A percentile compares a stretch with the other conserved stretches of the same genome.
These are phyloP conservation scores for Colletotrichum echinochloae DNA, from an alignment of 2,329 filamentous ascomycete species.

Conservation along the genomic window DNA sequence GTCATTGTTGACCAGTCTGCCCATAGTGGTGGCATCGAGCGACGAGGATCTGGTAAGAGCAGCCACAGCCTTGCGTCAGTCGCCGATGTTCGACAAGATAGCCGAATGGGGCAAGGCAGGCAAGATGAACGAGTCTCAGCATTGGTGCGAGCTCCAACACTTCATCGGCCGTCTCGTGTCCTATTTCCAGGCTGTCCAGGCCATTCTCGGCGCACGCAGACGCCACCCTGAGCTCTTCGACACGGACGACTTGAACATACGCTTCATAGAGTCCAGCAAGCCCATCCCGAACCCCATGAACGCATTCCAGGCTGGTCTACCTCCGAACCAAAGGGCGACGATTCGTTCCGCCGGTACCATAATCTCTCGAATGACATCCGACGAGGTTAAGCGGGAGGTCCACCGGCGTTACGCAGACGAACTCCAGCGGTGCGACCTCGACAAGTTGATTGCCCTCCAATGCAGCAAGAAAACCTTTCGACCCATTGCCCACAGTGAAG, in stretches of 20 bases:
- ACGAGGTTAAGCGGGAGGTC: neutral
- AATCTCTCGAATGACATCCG: constrained; percentile 42
- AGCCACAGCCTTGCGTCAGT: constrained; percentile 2
- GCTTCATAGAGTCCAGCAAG: constrained; percentile 44
- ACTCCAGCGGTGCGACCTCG: neutral
- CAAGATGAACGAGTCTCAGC: constrained; percentile 39
- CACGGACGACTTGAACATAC: constrained; percentile 43
- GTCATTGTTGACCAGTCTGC: neutral
- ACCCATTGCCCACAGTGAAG: constrained; percentile 41
- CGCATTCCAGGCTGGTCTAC: constrained; percentile 23
- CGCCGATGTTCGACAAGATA: neutral
- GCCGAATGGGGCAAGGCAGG: constrained; percentile 1
- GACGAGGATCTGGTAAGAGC: constrained; percentile 1
- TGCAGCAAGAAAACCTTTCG: constrained; percentile 12
- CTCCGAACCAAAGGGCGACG: constrained; percentile 9
- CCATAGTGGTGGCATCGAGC: neutral
- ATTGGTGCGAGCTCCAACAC: constrained; percentile 49
- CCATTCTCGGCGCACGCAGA: constrained; percentile 42
- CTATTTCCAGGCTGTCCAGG: constrained; percentile 42
- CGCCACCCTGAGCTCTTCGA: constrained; percentile 50
- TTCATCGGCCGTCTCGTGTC: constrained; percentile 45
- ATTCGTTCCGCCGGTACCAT: constrained; percentile 39
- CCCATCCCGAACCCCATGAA: constrained; percentile 40
- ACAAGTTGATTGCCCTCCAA: neutral
- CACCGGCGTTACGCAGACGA: constrained; percentile 2